These are phyloP conservation scores for Sclerotinia subarctica DNA, from an alignment of 2,329 filamentous ascomycete species.

Conservation along the genomic window DNA sequence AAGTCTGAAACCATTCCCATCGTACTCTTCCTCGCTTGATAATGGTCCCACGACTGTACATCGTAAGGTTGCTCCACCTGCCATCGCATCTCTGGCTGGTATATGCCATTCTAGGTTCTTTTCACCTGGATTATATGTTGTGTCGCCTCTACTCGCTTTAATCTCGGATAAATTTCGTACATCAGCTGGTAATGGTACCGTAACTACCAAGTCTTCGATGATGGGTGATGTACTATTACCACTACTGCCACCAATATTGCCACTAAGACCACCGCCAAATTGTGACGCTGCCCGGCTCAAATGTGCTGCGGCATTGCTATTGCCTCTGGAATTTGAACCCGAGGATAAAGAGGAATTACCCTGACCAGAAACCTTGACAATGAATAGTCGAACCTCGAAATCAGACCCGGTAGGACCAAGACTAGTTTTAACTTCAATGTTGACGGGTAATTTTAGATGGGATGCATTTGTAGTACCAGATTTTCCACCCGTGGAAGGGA, in stretches of 20 bases:
- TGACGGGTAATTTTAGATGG: slow-evolving; percentile 76
- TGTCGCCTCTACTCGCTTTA: slow-evolving; percentile 77
- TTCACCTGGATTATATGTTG: slow-evolving; percentile 72
- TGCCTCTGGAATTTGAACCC: slow-evolving; percentile 41
- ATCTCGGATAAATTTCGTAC: slow-evolving; percentile 84
- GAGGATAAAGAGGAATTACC: slow-evolving; percentile 40
- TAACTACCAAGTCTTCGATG: slow-evolving; percentile 74
- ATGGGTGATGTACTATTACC: slow-evolving; percentile 47
- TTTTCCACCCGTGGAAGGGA: slow-evolving; percentile 65
- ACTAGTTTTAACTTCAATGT: slow-evolving; percentile 75
- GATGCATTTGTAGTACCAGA: slow-evolving; percentile 51
- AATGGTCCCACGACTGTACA: slow-evolving; percentile 74
- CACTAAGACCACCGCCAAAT: slow-evolving; percentile 43
- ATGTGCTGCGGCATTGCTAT: slow-evolving; percentile 35
- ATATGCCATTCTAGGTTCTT: slow-evolving; percentile 79
- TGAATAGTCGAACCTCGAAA: slow-evolving; percentile 79
- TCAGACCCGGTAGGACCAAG: slow-evolving; percentile 74
- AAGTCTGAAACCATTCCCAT: slow-evolving; percentile 37
- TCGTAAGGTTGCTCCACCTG: slow-evolving; percentile 68
- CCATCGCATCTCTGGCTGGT: slow-evolving; percentile 70
- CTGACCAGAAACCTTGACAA: slow-evolving; percentile 61
- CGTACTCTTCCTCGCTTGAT: slow-evolving; percentile 48
- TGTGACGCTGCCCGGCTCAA: slow-evolving; percentile 46
- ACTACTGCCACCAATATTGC: slow-evolving; percentile 41
- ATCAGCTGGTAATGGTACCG: slow-evolving; percentile 71